Evolutionary conservation across 108 stramenopile genomes (phyloP).

Genomic region (Cyclotella choctawhatcheeana): DNA sequence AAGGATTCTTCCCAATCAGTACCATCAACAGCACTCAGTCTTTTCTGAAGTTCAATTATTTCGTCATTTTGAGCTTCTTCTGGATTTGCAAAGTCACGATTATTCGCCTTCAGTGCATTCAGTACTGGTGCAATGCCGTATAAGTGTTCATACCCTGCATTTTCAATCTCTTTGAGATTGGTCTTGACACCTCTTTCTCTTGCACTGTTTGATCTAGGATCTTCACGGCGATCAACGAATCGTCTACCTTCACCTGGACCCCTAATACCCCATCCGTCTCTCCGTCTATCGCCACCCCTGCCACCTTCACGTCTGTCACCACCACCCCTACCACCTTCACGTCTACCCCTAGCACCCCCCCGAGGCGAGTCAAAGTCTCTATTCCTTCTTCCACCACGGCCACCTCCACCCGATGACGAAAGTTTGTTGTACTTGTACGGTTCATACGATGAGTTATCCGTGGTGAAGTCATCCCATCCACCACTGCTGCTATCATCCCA

Average conservation of each 20-base stretch:
- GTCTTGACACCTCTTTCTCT: constrained; percentile 41
- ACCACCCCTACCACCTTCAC: background rate
- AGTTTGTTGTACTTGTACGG: constrained; percentile 4
- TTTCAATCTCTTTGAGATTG: constrained; percentile 76
- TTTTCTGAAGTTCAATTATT: constrained; percentile 25
- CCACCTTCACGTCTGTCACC: constrained; percentile 17
- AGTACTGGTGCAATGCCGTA: constrained; percentile 84
- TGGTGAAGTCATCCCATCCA: constrained; percentile 11
- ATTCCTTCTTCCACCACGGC: background rate
- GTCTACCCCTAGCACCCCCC: constrained; percentile 6
- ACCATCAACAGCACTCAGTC: constrained; percentile 19
- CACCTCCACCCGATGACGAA: background rate
- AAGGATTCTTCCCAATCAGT: constrained; percentile 10
- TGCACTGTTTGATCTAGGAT: constrained; percentile 10
- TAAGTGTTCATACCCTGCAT: constrained; percentile 81
- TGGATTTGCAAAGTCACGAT: constrained; percentile 58
- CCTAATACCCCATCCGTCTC: constrained; percentile 22
- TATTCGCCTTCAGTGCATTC: constrained; percentile 75
- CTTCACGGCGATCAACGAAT: constrained; percentile 14
- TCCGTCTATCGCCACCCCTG: constrained; percentile 10
- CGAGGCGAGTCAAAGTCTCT: constrained; percentile 4
- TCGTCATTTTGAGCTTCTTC: constrained; percentile 41
- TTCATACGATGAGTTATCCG: constrained; percentile 9
- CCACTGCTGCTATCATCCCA: background rate
- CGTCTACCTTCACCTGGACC: constrained; percentile 10